phyloP scores from a whole-genome alignment of 2,329 filamentous ascomycete genomes.

The Tolypocladium guangdongense region DNA sequence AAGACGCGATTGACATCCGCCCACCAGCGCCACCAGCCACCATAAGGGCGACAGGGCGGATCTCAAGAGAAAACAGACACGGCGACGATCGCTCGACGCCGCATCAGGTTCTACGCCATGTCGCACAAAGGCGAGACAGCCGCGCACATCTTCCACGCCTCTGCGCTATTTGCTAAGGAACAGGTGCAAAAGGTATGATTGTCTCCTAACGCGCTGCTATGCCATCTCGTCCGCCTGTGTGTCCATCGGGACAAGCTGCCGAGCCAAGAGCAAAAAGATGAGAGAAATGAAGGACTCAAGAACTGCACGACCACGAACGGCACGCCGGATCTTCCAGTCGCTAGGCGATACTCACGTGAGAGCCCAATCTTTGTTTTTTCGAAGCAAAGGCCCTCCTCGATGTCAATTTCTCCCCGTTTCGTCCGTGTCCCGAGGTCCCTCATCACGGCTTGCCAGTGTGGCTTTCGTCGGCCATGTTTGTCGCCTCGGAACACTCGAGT shows the following conservation, averaged over 20 bases:
- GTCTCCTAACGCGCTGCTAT: not conserved
- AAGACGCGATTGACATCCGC: not conserved
- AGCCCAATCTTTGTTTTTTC: not conserved
- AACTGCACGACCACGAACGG: not conserved
- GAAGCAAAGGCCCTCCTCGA: no score
- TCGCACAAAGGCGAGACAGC: not conserved
- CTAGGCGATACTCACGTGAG: not conserved
- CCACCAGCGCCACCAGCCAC: not conserved
- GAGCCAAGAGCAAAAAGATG: not conserved
- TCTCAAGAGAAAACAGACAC: not conserved
- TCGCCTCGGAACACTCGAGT: not conserved
- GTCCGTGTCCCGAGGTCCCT: not conserved
- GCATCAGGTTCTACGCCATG: not conserved
- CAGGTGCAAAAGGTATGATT: not conserved
- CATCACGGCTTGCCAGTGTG: not conserved
- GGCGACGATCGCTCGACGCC: not conserved
- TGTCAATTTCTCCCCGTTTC: not conserved
- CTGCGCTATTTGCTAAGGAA: not conserved
- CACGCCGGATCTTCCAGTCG: not conserved
- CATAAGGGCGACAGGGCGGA: no score
- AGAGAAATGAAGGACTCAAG: not conserved
- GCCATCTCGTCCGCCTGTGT: not conserved
- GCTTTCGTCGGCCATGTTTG: not conserved
- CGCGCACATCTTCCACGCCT: not conserved
- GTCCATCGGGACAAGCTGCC: not conserved